phyloP scores from a whole-genome alignment of 2,329 filamentous ascomycete genomes.

The Pestalotiopsis sp. region DNA sequence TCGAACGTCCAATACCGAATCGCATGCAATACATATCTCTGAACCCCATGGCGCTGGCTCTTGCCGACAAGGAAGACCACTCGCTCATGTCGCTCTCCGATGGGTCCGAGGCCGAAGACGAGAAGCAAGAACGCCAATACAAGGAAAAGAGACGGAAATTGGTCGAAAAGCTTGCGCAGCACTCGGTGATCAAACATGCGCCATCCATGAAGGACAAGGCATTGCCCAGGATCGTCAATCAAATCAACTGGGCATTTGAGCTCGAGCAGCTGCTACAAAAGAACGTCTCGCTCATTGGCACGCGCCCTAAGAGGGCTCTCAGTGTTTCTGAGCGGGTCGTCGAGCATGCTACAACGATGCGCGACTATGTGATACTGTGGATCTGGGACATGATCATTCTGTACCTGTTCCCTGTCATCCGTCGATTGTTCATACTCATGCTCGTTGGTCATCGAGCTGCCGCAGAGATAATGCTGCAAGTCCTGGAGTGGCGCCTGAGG shows the following conservation, averaged over 20 bases:
- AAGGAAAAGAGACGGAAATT: slow-evolving; percentile 67
- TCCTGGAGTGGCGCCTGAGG: slow-evolving; percentile 84
- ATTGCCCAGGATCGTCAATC: slow-evolving; percentile 80
- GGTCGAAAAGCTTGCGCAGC: slow-evolving; percentile 84
- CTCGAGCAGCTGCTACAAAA: slow-evolving; percentile 83
- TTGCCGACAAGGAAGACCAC: slow-evolving; percentile 69
- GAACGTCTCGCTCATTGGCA: slow-evolving; percentile 84
- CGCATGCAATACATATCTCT: slow-evolving; percentile 97
- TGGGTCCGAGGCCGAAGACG: slow-evolving; percentile 73
- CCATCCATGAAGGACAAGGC: slow-evolving; percentile 83
- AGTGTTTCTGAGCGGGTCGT: slow-evolving; percentile 95
- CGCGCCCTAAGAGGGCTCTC: slow-evolving; percentile 78
- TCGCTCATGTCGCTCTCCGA: slow-evolving; percentile 32
- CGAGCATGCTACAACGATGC: slow-evolving; percentile 86
- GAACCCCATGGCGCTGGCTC: slow-evolving; percentile 81
- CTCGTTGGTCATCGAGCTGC: slow-evolving; percentile 79
- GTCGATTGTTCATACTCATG: slow-evolving; percentile 72
- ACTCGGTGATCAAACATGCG: slow-evolving; percentile 78
- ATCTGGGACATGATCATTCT: slow-evolving; percentile 72
- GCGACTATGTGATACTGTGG: slow-evolving; percentile 71
- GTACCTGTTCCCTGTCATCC: slow-evolving; percentile 79
- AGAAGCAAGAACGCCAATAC: slow-evolving; percentile 59
- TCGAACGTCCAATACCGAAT: slow-evolving; percentile 80
- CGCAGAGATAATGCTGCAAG: slow-evolving; percentile 75
- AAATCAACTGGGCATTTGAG: slow-evolving; percentile 96